These are phyloP conservation scores for Penicillium sp. DNA, from an alignment of 2,329 filamentous ascomycete genomes.

Conservation along the genomic window DNA sequence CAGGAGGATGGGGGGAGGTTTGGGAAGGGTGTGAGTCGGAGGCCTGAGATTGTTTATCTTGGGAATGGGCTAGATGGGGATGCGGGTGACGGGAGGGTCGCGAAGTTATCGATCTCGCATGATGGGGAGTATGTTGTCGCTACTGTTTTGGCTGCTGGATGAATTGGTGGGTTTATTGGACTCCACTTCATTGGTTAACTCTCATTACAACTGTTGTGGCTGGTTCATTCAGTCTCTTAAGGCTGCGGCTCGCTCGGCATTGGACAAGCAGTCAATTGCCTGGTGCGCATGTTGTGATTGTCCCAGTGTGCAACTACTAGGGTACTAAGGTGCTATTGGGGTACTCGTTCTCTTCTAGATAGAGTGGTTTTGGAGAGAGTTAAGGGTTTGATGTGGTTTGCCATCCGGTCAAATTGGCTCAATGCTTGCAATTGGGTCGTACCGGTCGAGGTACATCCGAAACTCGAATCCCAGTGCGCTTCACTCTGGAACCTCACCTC, in stretches of 20 bases:
- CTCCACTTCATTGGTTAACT: not conserved
- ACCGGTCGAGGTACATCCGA: not conserved
- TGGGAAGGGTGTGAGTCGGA: conserved; percentile 19
- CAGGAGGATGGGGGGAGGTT: conserved; percentile 13
- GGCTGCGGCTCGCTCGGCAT: not conserved
- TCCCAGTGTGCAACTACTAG: not conserved
- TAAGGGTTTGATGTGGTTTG: not conserved
- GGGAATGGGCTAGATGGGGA: conserved; percentile 7
- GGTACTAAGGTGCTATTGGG: too few relatives aligned
- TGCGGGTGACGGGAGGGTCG: conserved; percentile 44
- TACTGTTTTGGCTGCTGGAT: conserved; percentile 34
- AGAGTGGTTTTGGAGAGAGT: not conserved
- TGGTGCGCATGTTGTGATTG: not conserved
- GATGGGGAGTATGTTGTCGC: conserved; percentile 67
- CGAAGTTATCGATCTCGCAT: conserved; percentile 73
- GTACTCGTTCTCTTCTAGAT: too few relatives aligned
- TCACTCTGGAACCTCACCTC: not conserved
- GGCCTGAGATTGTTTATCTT: conserved; percentile 35
- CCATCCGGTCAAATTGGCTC: not conserved
- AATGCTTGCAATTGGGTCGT: not conserved
- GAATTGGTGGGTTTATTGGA: conserved; percentile 6
- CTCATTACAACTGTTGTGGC: not conserved
- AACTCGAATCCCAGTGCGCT: not conserved
- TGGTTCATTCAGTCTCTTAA: not conserved
- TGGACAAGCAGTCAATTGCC: not conserved